These are phyloP conservation scores for Bolboschoenoplectus hybrid DNA, from an alignment of 202 grass and related monocot species.

Conservation along the genomic window DNA sequence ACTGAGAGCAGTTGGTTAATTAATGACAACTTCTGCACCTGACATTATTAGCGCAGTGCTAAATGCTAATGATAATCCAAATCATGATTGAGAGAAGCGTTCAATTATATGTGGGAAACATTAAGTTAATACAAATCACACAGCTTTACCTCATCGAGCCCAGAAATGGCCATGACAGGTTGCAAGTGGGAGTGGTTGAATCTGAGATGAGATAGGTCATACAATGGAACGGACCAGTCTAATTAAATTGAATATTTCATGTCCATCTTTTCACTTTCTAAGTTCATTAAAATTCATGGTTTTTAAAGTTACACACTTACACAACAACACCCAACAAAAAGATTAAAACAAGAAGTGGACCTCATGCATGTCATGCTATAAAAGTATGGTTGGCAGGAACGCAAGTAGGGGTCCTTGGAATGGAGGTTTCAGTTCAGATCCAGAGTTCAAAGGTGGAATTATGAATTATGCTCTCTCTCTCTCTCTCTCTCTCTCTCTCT, in stretches of 20 bases:
- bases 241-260: conserved; percentile 38
- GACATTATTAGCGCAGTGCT: not conserved
- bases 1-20: not conserved
- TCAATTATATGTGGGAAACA: not conserved
- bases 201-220: conserved; percentile 36
- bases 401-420: conserved; percentile 37
- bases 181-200: conserved; percentile 37
- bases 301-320: conserved; percentile 12
- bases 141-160: conserved; percentile 34
- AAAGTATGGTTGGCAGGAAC: conserved; percentile 26
- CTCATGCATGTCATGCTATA: conserved; percentile 34
- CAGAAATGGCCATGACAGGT: conserved; percentile 21
- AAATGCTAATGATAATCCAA: conserved; percentile 11
- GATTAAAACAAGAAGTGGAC: conserved; percentile 32
- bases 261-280: conserved; percentile 28
- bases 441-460: conserved; percentile 38
- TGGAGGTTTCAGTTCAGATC: conserved; percentile 48
- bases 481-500: not conserved
- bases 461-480: not conserved
- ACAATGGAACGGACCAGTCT: conserved; percentile 29
- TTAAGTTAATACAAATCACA: conserved; percentile 19
- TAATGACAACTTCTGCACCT: conserved; percentile 14
- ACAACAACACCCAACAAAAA: not conserved
- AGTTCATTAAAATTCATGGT: conserved; percentile 22
- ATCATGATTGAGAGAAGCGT: not conserved